Percentiles rank a stretch among this genome's conserved stretches.
Conservation (phyloP, 2,329 filamentous ascomycete genomes). For the Fusarium sarcochroum region DNA sequence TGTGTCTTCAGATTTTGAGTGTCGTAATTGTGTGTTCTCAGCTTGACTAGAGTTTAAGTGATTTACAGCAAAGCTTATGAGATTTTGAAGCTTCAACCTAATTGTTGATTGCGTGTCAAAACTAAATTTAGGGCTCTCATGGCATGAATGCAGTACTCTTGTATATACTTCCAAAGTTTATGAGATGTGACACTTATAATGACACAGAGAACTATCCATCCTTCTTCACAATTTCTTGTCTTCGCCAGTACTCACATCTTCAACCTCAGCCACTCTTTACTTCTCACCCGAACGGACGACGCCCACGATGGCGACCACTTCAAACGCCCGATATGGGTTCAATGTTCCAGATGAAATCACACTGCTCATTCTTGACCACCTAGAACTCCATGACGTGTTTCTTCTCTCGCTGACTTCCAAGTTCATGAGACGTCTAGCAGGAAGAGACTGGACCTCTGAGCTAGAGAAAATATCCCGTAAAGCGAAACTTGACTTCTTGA, state of each 20-base stretch:
- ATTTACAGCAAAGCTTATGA: too few species aligned
- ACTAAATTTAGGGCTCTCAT: too few species aligned
- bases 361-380: background rate
- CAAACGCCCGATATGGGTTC: background rate
- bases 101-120: too few species aligned
- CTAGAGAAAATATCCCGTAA: background rate
- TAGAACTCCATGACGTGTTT: background rate
- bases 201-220: background rate
- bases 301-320: background rate
- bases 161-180: background rate
- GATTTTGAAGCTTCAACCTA: too few species aligned
- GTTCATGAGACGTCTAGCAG: background rate
- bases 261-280: background rate
- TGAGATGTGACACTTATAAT: background rate
- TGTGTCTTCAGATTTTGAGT: too few species aligned
- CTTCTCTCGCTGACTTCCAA: constrained; percentile 4
- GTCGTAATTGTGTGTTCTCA: too few species aligned
- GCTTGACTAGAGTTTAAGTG: too few species aligned
- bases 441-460: background rate
- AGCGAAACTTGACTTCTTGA: background rate
- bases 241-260: background rate
- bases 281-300: background rate
- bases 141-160: background rate
- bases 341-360: background rate
- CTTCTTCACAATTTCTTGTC: background rate